phyloP scores from a whole-genome alignment of 306 rosid species.

The Inga leiocalycina region DNA sequence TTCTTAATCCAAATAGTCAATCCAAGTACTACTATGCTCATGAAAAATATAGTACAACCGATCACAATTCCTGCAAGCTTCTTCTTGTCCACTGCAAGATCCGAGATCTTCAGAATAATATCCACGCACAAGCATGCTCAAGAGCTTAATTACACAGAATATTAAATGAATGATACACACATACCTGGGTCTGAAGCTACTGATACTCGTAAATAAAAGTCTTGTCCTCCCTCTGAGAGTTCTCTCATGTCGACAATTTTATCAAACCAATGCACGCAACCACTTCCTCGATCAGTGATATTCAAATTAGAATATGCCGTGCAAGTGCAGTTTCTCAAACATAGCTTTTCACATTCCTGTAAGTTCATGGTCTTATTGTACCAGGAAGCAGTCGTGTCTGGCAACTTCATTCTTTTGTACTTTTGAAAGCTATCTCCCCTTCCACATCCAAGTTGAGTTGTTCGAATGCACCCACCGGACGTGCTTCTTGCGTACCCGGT shows the following conservation, averaged over 20 bases:
- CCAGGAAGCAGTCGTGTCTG: constrained; percentile 31
- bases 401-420: constrained; percentile 29
- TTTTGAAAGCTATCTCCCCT: constrained; percentile 21
- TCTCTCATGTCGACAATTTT: constrained; percentile 24
- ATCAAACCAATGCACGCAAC: constrained; percentile 35
- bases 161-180: constrained; percentile 14
- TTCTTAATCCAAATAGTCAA: background rate
- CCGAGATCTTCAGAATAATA: constrained; percentile 2
- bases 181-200: background rate
- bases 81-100: constrained; percentile 7
- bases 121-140: background rate
- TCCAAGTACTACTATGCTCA: constrained; percentile 4
- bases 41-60: background rate
- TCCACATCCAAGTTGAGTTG: constrained; percentile 6
- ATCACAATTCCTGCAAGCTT: constrained; percentile 19
- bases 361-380: constrained; percentile 11
- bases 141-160: background rate
- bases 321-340: constrained; percentile 32
- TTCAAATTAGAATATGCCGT: constrained; percentile 25
- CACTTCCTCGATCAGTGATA: constrained; percentile 23
- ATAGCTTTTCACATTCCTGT: constrained; percentile 11
- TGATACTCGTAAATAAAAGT: constrained; percentile 4
- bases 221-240: constrained; percentile 27
- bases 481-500: background rate
- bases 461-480: constrained; percentile 19